Base-by-base conservation (phyloP, 805 yeast genomes). In the Cephaloascus fragrans region DNA sequence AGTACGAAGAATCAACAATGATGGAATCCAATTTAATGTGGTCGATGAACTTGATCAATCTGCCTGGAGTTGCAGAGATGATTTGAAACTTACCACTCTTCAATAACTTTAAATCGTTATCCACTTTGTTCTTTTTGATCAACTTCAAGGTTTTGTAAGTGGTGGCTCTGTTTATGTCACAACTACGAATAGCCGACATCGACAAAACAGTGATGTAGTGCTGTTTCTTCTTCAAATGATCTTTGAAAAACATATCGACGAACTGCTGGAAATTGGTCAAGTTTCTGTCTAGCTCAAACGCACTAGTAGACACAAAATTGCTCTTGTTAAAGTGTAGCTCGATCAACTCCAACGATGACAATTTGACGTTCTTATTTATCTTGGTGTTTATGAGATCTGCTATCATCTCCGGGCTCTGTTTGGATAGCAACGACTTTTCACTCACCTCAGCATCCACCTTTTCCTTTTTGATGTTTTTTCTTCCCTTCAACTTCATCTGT, bases 121-220 rank as follows among this genome's bases (percentile, higher is more conserved):
- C 69, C 35, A 83, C 52, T 46, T 80, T 79, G 54, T 83, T 85
- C 59, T 86, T 86, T 44, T 80, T 74, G 50, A 86, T 85, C 36
- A 86, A 54, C 55, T 85, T 86, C 36, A 84, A 48, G 3, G 87
- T 73, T n/a, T 65, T 42, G 40, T 49, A 69, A 53, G 59, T 67
- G 39, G 73, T 57, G 1, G 83, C 77, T 46, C 95, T 72, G 52
- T 74, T 81, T 2, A 87, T 70, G 50, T 89, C 96, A 51, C 96
- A 90, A 2, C 87, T 93, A 47, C 97, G 71, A 18, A 87, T 64
- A 9, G 95, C 93, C 0, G 95, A 85, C 67, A 83, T 72, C 1
- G 89, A 71, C 14, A 82, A 50, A 2, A 80, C 58, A 14, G 80
- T 57, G 45, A 77, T 54, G 59, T 71, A 62, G 39, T 71, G 69